phyloP scores from a whole-genome alignment of 305 asterid genomes.

The Fraxinus angustifolia region DNA sequence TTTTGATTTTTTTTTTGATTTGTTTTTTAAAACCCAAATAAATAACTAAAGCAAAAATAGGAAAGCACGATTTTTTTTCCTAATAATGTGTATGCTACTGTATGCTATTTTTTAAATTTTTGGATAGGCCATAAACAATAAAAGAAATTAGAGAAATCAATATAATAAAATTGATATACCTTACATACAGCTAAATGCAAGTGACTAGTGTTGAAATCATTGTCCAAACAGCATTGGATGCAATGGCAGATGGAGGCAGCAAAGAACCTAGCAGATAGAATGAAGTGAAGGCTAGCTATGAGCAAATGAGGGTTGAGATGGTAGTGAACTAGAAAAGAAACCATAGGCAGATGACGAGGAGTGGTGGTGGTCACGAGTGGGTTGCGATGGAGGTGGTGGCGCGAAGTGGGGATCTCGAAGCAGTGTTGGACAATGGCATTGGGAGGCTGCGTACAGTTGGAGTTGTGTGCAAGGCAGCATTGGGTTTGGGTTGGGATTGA shows the following conservation, averaged over 20 bases:
- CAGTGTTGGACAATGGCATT: neutral
- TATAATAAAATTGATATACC: neutral
- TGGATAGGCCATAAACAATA: neutral
- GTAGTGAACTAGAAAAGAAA: neutral
- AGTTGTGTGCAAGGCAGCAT: neutral
- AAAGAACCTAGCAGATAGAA: neutral
- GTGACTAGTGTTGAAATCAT: neutral
- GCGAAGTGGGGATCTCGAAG: neutral
- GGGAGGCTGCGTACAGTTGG: neutral
- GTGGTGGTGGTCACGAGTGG: neutral
- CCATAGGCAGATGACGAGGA: neutral
- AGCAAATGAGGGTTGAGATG: neutral
- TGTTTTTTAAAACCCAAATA: neutral
- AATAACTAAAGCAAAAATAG: neutral
- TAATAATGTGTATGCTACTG: neutral
- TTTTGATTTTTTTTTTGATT: neutral
- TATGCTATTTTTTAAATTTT: neutral
- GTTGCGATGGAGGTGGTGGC: neutral
- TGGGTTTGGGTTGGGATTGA: neutral
- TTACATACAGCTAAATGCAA: neutral
- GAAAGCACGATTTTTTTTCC: neutral
- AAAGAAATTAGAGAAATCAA: neutral
- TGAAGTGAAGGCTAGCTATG: neutral
- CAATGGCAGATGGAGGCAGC: neutral
- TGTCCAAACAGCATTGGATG: neutral